Evolutionary conservation across 352 stramenopile species (phyloP).

Genomic region (Blastocystis hominis): DNA sequence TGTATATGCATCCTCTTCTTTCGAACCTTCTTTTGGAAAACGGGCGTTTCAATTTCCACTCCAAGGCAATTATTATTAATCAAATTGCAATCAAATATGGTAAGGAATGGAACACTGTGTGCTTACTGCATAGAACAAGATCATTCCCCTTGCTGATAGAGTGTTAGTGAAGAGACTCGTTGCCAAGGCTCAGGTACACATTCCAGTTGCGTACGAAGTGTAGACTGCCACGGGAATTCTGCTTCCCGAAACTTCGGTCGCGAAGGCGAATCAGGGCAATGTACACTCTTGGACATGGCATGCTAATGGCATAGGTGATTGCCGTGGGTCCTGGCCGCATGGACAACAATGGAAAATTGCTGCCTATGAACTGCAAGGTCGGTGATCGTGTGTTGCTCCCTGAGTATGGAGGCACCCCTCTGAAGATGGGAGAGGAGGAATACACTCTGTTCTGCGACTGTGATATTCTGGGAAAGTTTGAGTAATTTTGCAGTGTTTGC

Average conservation of each 20-base stretch:
- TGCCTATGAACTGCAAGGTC: slow-evolving; percentile 58
- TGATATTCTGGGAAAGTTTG: slow-evolving; percentile 57
- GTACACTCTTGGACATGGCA: not conserved
- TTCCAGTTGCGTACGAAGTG: not conserved
- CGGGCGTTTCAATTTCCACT: slow-evolving; percentile 40
- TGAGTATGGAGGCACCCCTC: slow-evolving; percentile 57
- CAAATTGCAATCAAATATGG: not conserved
- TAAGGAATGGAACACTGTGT: not conserved
- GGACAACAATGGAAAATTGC: slow-evolving; percentile 56
- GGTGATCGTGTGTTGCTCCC: slow-evolving; percentile 50
- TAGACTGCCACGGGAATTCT: slow-evolving; percentile 57
- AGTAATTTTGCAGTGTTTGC: slow-evolving; percentile 47
- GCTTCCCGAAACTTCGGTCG: slow-evolving; percentile 49
- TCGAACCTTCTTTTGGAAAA: slow-evolving; percentile 25
- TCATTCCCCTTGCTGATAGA: slow-evolving; percentile 56
- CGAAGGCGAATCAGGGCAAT: slow-evolving; percentile 44
- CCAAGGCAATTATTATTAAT: not conserved
- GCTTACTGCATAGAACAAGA: slow-evolving; percentile 37
- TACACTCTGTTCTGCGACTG: slow-evolving; percentile 57
- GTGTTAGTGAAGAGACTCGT: slow-evolving; percentile 55
- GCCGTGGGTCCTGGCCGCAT: slow-evolving; percentile 40
- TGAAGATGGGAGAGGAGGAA: slow-evolving; percentile 50
- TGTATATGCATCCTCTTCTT: not conserved
- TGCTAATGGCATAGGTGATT: slow-evolving; percentile 26
- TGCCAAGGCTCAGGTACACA: slow-evolving; percentile 27